Conservation (phyloP, 2,329 filamentous ascomycete genomes). For the Leptodontidium sp. region DNA sequence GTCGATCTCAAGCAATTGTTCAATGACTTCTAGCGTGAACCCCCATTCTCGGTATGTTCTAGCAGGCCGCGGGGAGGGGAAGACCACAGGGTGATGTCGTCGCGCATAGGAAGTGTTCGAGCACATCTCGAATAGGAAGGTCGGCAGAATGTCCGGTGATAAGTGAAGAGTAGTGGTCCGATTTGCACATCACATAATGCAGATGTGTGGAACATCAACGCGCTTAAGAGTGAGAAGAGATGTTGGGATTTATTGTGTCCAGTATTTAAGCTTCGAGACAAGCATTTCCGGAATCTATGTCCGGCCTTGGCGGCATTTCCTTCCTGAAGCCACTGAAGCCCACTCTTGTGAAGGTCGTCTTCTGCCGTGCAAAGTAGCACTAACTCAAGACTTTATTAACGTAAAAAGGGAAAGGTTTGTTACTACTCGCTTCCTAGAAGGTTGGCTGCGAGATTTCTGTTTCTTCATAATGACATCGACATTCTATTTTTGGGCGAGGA, state of each 20-base stretch:
- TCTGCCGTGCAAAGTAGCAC: too few species aligned
- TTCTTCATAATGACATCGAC: too few species aligned
- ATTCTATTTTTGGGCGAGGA: too few species aligned
- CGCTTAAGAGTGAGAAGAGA: neutral
- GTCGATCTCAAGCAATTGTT: conserved; percentile 6
- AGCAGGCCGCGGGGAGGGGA: neutral
- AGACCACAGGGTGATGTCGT: too few species aligned
- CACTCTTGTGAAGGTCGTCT: neutral
- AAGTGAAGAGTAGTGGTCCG: neutral
- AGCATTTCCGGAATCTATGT: conserved; percentile 8
- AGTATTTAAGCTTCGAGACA: conserved; percentile 12
- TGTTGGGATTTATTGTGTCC: neutral
- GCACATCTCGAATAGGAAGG: neutral
- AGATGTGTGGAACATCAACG: too few species aligned
- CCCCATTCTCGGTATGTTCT: conserved; percentile 12
- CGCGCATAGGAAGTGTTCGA: neutral
- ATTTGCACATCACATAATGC: neutral
- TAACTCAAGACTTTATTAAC: too few species aligned
- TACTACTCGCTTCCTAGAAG: too few species aligned
- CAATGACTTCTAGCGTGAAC: neutral
- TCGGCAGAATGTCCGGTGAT: neutral
- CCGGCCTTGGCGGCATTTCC: conserved; percentile 1
- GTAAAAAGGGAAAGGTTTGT: too few species aligned
- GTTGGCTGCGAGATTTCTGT: too few species aligned
- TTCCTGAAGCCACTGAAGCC: neutral